Percentiles rank a stretch among this genome's conserved stretches.
Evolutionary conservation across 345 rosid genomes (phyloP).

Genomic region (Brassica rapa): DNA sequence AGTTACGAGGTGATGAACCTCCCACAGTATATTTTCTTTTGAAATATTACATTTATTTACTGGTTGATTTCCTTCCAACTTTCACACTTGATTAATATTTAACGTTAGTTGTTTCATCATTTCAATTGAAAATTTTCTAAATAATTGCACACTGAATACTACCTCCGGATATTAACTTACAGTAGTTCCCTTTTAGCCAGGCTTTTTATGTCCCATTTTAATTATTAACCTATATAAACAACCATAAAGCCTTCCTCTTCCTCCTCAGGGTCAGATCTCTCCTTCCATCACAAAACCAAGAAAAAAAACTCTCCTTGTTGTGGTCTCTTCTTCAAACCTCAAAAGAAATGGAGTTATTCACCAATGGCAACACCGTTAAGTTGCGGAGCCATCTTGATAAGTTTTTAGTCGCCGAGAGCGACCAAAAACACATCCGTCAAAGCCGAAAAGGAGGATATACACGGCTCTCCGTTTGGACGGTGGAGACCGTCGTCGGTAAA

Average conservation of each 20-base stretch:
- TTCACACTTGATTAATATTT: conserved; percentile 19
- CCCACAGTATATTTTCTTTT: background rate
- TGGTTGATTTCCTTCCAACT: conserved; percentile 13
- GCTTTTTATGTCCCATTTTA: conserved; percentile 19
- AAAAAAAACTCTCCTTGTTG: conserved; percentile 35
- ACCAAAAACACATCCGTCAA: conserved; percentile 62
- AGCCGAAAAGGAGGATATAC: conserved; percentile 58
- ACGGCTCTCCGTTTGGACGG: conserved; percentile 60
- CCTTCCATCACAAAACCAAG: conserved; percentile 30
- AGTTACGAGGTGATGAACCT: background rate
- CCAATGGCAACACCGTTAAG: conserved; percentile 61
- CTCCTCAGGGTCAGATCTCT: background rate
- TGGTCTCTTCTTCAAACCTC: background rate
- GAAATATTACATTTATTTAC: background rate
- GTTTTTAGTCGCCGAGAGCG: conserved; percentile 75
- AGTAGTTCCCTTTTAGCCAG: conserved; percentile 26
- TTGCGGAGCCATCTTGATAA: conserved; percentile 85
- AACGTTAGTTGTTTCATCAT: background rate
- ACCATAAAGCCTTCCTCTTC: background rate
- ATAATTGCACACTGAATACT: conserved; percentile 7
- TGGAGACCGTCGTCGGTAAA: conserved; percentile 60
- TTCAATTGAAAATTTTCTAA: background rate
- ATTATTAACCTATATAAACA: conserved; percentile 15
- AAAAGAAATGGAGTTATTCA: conserved; percentile 64
- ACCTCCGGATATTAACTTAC: conserved; percentile 31